Conservation (phyloP, 192 early-diverging fungal genomes). For the Chytriomyces confervae region DNA sequence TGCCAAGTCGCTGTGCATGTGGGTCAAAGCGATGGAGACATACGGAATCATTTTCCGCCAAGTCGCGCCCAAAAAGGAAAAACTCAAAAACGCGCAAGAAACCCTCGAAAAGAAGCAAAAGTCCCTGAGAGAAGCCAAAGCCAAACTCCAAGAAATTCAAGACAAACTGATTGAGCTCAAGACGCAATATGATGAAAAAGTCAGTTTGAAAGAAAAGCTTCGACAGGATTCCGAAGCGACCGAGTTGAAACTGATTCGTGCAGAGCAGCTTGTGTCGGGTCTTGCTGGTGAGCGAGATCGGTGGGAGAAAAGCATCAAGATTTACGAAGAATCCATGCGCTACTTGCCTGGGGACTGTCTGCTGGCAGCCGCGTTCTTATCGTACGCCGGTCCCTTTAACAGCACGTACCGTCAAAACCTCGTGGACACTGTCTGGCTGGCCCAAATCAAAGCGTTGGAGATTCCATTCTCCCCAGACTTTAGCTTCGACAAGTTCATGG, state of each 20-base stretch:
- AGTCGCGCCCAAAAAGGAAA: constrained; percentile 66
- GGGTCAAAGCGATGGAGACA: constrained; percentile 67
- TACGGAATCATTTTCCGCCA: constrained; percentile 65
- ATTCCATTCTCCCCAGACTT: constrained; percentile 64
- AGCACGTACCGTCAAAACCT: constrained; percentile 59
- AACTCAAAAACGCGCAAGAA: constrained; percentile 59
- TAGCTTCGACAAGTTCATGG: constrained; percentile 59
- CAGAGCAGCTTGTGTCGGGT: constrained; percentile 64
- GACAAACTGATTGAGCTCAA: constrained; percentile 67
- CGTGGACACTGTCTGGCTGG: constrained; percentile 55
- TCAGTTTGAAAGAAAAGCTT: constrained; percentile 62
- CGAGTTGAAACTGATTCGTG: constrained; percentile 57
- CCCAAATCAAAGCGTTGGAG: constrained; percentile 62
- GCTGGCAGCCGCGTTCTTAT: constrained; percentile 63
- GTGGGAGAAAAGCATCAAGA: constrained; percentile 62
- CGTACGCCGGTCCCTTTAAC: constrained; percentile 66
- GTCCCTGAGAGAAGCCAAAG: constrained; percentile 59
- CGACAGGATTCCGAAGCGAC: constrained; percentile 62
- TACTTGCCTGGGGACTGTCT: constrained; percentile 65
- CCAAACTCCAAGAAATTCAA: constrained; percentile 66
- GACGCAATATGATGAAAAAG: constrained; percentile 65
- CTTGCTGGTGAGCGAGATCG: constrained; percentile 63
- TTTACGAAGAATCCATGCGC: constrained; percentile 59
- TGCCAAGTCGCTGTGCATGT: constrained; percentile 66
- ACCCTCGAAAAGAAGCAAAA: constrained; percentile 67